Percentiles rank a stretch among this genome's conserved stretches.
Conservation (phyloP, 148 eudicot species). For the Dianthus caryophyllus region DNA sequence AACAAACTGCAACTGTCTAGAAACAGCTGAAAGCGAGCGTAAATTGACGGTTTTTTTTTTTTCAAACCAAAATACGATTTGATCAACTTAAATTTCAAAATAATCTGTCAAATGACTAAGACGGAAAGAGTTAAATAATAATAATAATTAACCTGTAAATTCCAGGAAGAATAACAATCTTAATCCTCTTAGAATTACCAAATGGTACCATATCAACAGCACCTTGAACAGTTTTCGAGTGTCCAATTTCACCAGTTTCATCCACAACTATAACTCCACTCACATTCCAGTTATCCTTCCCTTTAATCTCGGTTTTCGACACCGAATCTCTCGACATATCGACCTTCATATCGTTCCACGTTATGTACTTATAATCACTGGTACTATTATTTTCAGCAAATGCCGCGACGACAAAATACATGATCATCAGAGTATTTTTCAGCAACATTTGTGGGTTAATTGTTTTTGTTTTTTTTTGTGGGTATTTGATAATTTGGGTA, state of each 20-base stretch:
- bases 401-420: slow-evolving; percentile 26
- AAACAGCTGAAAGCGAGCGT: too few relatives aligned
- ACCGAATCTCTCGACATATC: slow-evolving; percentile 26
- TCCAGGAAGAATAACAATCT: slow-evolving; percentile 74
- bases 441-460: slow-evolving; percentile 18
- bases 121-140: too few relatives aligned
- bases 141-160: slow-evolving; percentile 90
- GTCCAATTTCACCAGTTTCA: slow-evolving; percentile 55
- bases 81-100: too few relatives aligned
- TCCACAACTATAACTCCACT: slow-evolving; percentile 61
- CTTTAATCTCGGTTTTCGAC: slow-evolving; percentile 23
- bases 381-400: neutral
- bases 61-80: too few relatives aligned
- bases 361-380: slow-evolving; percentile 25
- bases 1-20: neutral
- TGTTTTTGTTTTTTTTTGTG: slow-evolving; percentile 15
- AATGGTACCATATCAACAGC: slow-evolving; percentile 77
- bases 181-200: slow-evolving; percentile 56
- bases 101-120: too few relatives aligned
- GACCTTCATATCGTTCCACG: slow-evolving; percentile 60
- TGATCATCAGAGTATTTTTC: slow-evolving; percentile 4
- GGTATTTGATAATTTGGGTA: slow-evolving; percentile 21
- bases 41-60: too few relatives aligned
- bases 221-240: slow-evolving; percentile 73
- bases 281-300: slow-evolving; percentile 14